Evolutionary conservation across 179 eudicot genomes (phyloP), one percentile per base, ranked within the genome.

Genomic region (Pouteria campechiana): DNA sequence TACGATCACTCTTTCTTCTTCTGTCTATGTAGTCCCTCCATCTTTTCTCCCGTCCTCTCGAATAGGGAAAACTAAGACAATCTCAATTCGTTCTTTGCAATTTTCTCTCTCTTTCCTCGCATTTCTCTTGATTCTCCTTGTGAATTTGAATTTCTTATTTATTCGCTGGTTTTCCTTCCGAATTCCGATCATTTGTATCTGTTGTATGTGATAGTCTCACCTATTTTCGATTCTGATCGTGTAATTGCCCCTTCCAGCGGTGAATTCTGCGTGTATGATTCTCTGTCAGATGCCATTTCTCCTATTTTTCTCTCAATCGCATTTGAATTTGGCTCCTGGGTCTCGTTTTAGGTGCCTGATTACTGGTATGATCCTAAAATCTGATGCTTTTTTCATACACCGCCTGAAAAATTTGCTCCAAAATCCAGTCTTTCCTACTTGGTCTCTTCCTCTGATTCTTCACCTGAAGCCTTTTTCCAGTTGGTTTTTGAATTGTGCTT

Each of bases 211-310:
- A 32, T 41, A 13, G 19, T 36, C 30, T 51, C 34, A 37, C 38
- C 15, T 44, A 12, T 37, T 40, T 52, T 28, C 36, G 35, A 18
- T 35, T 55, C n/a, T n/a, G n/a, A n/a, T n/a, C n/a, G n/a, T n/a
- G n/a, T n/a, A n/a, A n/a, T n/a, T n/a, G n/a, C n/a, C n/a, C n/a
- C n/a, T n/a, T n/a, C n/a, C n/a, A n/a, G n/a, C n/a, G n/a, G 38
- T 32, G 15, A 16, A n/a, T 25, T 21, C 36, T 23, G 21, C 14
- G 13, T 31, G 23, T 48, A 54, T 60, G 32, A 36, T 25, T 40
- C 49, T 46, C 30, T 67, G 54, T 73, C 80, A 70, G 70, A 79
- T 76, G 83, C 58, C 76, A 73, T 67, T 42, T 70, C 55, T 60
- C 34, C 46, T 37, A 9, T 53, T 54, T 47, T 41, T 50, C 43